phyloP scores from a whole-genome alignment of 2,329 filamentous ascomycete genomes.

The Penicillium hordei region DNA sequence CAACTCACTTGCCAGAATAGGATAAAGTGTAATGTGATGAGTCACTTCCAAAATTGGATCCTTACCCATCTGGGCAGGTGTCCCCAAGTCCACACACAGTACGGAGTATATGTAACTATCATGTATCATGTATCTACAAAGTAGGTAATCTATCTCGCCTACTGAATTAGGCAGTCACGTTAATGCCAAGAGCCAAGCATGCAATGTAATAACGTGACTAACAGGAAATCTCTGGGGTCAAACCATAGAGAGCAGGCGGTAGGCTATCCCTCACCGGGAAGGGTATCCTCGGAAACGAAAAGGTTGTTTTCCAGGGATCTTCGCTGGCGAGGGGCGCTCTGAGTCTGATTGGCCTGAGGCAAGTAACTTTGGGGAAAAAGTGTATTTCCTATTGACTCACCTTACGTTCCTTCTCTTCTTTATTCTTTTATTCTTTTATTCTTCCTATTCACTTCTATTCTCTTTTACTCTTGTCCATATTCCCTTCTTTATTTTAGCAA shows the following conservation, averaged over 20 bases:
- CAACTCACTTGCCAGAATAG: too few relatives aligned
- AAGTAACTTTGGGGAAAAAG: constrained; percentile 19
- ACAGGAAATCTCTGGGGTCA: neutral
- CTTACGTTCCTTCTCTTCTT: constrained; percentile 5
- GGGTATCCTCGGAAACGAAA: constrained; percentile 14
- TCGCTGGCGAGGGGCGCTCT: constrained; percentile 12
- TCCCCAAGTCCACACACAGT: too few relatives aligned
- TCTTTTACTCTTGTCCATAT: constrained; percentile 3
- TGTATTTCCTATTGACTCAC: constrained; percentile 26
- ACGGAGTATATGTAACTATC: too few relatives aligned
- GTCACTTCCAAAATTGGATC: too few relatives aligned
- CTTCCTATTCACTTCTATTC: constrained; percentile 7
- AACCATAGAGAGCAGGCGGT: constrained; percentile 16
- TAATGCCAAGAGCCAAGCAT: neutral
- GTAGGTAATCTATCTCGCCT: neutral
- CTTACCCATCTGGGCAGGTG: too few relatives aligned
- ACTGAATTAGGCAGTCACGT: neutral
- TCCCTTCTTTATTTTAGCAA: constrained; percentile 6
- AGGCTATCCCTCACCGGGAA: neutral
- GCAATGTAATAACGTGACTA: neutral
- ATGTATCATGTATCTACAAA: too few relatives aligned
- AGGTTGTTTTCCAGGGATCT: neutral
- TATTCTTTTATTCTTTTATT: neutral
- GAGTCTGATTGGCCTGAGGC: constrained; percentile 18
- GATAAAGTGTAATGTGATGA: too few relatives aligned